phyloP scores from a whole-genome alignment of 2,329 filamentous ascomycete genomes.

The Penicillium sp. region DNA sequence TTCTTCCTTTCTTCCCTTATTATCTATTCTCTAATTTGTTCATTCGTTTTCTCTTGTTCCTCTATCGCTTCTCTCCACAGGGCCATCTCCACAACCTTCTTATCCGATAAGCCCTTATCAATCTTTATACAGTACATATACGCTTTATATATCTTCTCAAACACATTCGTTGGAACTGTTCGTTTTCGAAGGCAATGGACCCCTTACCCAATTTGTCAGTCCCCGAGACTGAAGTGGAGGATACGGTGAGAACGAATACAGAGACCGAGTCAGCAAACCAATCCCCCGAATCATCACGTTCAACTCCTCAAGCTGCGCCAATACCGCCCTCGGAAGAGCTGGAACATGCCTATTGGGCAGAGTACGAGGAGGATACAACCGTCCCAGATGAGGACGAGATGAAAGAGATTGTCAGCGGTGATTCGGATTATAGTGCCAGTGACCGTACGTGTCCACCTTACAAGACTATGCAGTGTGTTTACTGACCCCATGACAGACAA shows the following conservation, averaged over 20 bases:
- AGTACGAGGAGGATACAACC: slow-evolving; percentile 49
- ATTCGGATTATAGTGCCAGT: slow-evolving; percentile 46
- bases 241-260: background rate
- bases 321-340: slow-evolving; percentile 11
- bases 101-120: slow-evolving; percentile 12
- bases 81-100: background rate
- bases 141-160: background rate
- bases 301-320: slow-evolving; percentile 17
- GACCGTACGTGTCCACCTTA: slow-evolving; percentile 37
- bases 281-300: slow-evolving; percentile 7
- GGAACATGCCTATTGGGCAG: slow-evolving; percentile 44
- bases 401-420: slow-evolving; percentile 46
- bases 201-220: slow-evolving; percentile 2
- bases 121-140: background rate
- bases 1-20: background rate
- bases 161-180: background rate
- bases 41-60: slow-evolving; percentile 2
- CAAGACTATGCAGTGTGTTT: background rate
- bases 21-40: background rate
- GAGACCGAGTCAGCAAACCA: slow-evolving; percentile 1
- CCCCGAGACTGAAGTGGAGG: background rate
- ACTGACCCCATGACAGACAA: slow-evolving; percentile 32
- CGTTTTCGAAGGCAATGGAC: slow-evolving; percentile 4
- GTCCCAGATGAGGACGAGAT: slow-evolving; percentile 50
- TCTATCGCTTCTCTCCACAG: slow-evolving; percentile 4